Percentiles rank a stretch among this genome's conserved stretches.
Conservation (phyloP, 805 yeast species). For the Cyberlindnera lachancei region DNA sequence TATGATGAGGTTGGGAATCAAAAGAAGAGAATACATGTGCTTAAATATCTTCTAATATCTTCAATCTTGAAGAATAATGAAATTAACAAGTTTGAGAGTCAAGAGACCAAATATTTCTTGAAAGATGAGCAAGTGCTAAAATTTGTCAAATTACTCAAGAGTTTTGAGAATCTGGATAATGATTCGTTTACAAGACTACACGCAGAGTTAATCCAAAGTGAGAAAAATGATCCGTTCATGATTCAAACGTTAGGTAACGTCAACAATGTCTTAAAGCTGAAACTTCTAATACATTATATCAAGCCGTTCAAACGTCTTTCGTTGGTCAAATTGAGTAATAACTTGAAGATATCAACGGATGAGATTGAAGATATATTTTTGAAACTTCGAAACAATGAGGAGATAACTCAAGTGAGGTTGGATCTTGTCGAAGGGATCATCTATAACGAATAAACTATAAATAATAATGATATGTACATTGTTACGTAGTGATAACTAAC, state of each 20-base stretch:
- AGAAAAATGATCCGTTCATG: conserved; percentile 14
- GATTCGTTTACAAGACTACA: conserved; percentile 11
- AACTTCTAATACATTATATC: conserved; percentile 21
- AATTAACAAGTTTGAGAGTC: conserved; percentile 25
- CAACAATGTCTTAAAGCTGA: conserved; percentile 14
- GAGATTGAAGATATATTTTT: conserved; percentile 21
- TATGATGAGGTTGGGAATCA: conserved; percentile 63
- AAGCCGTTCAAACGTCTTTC: conserved; percentile 22
- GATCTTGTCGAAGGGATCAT: conserved; percentile 22
- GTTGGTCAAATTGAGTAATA: conserved; percentile 11
- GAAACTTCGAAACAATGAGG: conserved; percentile 16
- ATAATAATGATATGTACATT: no score
- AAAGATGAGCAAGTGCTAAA: conserved; percentile 17
- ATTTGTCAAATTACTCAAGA: conserved; percentile 15
- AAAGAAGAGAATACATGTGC: conserved; percentile 44
- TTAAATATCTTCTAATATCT: conserved; percentile 56
- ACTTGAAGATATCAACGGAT: conserved; percentile 12
- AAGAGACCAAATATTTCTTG: conserved; percentile 22
- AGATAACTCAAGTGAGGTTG: conserved; percentile 14
- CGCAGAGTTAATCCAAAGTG: conserved; percentile 5
- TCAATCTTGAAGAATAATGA: conserved; percentile 47
- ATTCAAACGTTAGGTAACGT: conserved; percentile 14
- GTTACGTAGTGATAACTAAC: background rate
- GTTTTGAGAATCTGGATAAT: conserved; percentile 17
- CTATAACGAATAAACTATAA: conserved; percentile 15